Percentiles rank a stretch among this genome's conserved stretches.
Conservation (phyloP, 2,329 filamentous ascomycete species). For the Xylaria sp. region DNA sequence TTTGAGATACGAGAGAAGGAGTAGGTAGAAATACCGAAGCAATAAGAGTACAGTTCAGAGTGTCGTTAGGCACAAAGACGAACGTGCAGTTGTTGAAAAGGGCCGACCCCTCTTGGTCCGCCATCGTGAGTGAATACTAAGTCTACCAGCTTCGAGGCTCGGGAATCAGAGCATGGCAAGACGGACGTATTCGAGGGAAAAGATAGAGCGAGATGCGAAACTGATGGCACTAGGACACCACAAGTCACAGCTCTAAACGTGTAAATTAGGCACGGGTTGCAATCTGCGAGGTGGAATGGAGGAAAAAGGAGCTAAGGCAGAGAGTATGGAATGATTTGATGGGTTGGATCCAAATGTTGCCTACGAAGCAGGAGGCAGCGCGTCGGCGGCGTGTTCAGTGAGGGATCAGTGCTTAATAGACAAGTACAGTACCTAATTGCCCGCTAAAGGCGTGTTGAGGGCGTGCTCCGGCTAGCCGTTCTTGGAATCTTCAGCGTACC, state of each 20-base stretch:
- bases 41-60: slow-evolving; percentile 34
- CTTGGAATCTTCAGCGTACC: background rate
- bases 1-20: background rate
- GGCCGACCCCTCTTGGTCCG: slow-evolving; percentile 33
- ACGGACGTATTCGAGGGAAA: background rate
- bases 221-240: background rate
- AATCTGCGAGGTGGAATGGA: background rate
- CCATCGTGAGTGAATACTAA: slow-evolving; percentile 33
- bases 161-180: slow-evolving; percentile 22
- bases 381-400: slow-evolving; percentile 5
- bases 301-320: background rate
- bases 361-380: slow-evolving; percentile 5
- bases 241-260: background rate
- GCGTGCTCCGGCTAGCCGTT: background rate
- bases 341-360: background rate
- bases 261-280: background rate
- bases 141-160: background rate
- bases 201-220: background rate
- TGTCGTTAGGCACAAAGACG: slow-evolving; percentile 36
- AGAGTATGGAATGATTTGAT: no score
- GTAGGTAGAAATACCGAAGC: slow-evolving; percentile 39
- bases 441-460: background rate
- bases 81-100: slow-evolving; percentile 41
- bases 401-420: slow-evolving; percentile 12
- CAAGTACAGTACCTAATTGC: background rate